Evolutionary conservation across 805 yeast genomes (phyloP).

Genomic region (Yamadazyma tumulicola): DNA sequence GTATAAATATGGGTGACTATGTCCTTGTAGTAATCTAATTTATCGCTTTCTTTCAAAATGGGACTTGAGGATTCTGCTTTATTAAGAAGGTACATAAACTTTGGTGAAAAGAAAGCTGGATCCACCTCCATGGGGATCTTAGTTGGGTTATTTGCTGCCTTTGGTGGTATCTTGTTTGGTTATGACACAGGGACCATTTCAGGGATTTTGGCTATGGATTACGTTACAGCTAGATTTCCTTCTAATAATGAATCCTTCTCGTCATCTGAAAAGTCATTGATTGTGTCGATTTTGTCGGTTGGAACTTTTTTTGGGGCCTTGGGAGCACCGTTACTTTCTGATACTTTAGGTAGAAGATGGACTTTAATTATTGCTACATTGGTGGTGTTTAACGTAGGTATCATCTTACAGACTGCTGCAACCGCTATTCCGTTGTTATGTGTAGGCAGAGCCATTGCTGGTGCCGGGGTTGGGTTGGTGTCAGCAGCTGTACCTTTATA

Average conservation of each 20-base stretch:
- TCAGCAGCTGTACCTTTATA: constrained; percentile 40
- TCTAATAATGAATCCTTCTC: constrained; percentile 10
- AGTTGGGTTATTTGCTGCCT: constrained; percentile 39
- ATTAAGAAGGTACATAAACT: constrained; percentile 30
- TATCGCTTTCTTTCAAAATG: constrained; percentile 25
- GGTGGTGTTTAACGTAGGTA: constrained; percentile 34
- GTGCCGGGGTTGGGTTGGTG: constrained; percentile 41
- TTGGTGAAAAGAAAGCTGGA: constrained; percentile 47
- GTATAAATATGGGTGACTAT: too few relatives aligned
- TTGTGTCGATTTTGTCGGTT: constrained; percentile 31
- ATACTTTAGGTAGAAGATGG: constrained; percentile 38
- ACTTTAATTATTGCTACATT: constrained; percentile 32
- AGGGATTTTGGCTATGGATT: constrained; percentile 40
- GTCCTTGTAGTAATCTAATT: too few relatives aligned
- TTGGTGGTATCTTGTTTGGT: constrained; percentile 41
- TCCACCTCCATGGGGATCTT: constrained; percentile 39
- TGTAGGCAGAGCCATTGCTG: constrained; percentile 42
- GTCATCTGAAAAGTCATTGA: constrained; percentile 21
- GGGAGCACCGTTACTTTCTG: constrained; percentile 34
- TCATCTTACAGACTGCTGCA: constrained; percentile 36
- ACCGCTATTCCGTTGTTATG: constrained; percentile 33
- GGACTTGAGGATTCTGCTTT: constrained; percentile 36
- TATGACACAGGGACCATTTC: constrained; percentile 43
- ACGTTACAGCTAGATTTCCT: constrained; percentile 29
- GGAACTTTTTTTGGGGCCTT: constrained; percentile 43